A percentile compares a stretch with the other conserved stretches of the same genome.
phyloP scores from a whole-genome alignment of 805 yeast genomes.

The Ogataea henricii region DNA sequence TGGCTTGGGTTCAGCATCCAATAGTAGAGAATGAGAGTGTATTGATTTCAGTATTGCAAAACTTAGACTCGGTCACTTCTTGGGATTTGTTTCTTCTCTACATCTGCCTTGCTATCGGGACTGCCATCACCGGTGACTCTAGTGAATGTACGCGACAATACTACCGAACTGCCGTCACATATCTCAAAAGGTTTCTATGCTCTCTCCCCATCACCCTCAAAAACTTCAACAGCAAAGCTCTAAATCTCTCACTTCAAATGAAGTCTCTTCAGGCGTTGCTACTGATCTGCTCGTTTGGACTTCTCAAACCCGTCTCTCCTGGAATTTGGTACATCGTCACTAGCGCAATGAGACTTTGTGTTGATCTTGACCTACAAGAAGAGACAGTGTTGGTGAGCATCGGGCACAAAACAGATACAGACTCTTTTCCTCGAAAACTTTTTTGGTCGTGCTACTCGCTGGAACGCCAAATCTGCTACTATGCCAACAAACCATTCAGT shows the following conservation, averaged over 20 bases:
- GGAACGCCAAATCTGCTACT: conserved; percentile 50
- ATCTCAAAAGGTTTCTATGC: conserved; percentile 15
- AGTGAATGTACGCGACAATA: conserved; percentile 8
- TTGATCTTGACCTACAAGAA: conserved; percentile 47
- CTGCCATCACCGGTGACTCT: conserved; percentile 24
- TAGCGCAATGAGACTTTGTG: conserved; percentile 44
- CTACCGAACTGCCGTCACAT: conserved; percentile 17
- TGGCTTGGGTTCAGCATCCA: conserved; percentile 27
- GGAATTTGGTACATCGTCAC: conserved; percentile 52
- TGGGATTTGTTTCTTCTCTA: conserved; percentile 18
- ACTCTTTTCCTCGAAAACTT: conserved; percentile 29
- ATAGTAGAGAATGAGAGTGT: conserved; percentile 13
- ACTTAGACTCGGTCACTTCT: conserved; percentile 2
- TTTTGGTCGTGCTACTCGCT: conserved; percentile 51
- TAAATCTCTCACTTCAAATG: conserved; percentile 21
- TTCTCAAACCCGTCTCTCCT: conserved; percentile 48
- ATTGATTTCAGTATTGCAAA: conserved; percentile 6
- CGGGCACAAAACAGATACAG: neutral
- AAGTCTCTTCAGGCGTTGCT: conserved; percentile 43
- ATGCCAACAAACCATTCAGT: conserved; percentile 48
- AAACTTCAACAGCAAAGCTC: neutral
- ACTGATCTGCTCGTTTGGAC: conserved; percentile 42
- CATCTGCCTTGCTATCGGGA: conserved; percentile 20
- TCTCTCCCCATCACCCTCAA: conserved; percentile 11
- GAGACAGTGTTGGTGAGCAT: conserved; percentile 26